phyloP scores from a whole-genome alignment of 768 basidiomycete genomes.

The Amanita inopinata region DNA sequence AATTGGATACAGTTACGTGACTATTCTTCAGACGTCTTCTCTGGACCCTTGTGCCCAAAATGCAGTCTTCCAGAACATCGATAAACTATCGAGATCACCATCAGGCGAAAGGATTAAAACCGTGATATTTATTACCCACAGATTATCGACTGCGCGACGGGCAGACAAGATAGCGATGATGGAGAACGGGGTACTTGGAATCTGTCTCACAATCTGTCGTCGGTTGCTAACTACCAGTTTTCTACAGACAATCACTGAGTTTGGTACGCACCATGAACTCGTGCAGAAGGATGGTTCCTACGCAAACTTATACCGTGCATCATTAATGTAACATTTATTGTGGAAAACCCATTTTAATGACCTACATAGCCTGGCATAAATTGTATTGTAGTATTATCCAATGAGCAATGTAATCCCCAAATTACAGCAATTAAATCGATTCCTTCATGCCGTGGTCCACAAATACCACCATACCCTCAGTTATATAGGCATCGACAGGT shows the following conservation, averaged over 20 bases:
- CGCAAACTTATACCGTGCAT: slow-evolving; percentile 60
- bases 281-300: slow-evolving; percentile 52
- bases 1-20: slow-evolving; percentile 6
- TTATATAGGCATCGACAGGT: slow-evolving; percentile 60
- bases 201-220: slow-evolving; percentile 7
- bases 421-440: slow-evolving; percentile 22
- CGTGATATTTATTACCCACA: slow-evolving; percentile 77
- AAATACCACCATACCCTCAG: slow-evolving; percentile 57
- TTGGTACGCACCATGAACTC: slow-evolving; percentile 65
- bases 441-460: slow-evolving; percentile 52
- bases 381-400: slow-evolving; percentile 3
- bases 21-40: slow-evolving; percentile 52
- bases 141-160: slow-evolving; percentile 69
- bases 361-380: neutral
- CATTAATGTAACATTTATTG: slow-evolving; percentile 31
- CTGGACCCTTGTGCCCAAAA: slow-evolving; percentile 75
- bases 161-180: slow-evolving; percentile 86
- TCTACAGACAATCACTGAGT: slow-evolving; percentile 60
- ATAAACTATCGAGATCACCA: slow-evolving; percentile 48
- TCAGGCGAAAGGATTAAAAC: slow-evolving; percentile 55
- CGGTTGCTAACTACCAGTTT: slow-evolving; percentile 4
- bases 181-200: slow-evolving; percentile 51
- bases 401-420: neutral
- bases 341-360: slow-evolving; percentile 5
- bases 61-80: slow-evolving; percentile 69